Base-by-base conservation (phyloP, 1,284 basidiomycete species). In the Naganishia albida region DNA sequence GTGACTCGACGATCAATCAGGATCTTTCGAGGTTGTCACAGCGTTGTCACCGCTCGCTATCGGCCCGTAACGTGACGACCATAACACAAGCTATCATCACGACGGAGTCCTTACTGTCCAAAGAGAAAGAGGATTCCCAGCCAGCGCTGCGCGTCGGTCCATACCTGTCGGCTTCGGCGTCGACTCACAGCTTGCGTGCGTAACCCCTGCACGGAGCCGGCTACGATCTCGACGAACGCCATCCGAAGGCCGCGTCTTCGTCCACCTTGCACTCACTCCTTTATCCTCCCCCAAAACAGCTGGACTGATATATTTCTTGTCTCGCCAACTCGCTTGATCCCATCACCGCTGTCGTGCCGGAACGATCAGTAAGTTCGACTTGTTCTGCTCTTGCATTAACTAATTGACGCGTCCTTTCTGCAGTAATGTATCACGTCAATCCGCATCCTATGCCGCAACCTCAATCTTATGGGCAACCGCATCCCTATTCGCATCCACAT, bases 351-450 rank as follows among this genome's bases (percentile, higher is more conserved):
- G 15, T 48, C 18, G 26, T n/a, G n/a, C n/a, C n/a, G 34, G 39
- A 54, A 30, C 26, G 40, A 30, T 43, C 44, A 53, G 60, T 54
- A 53, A 53, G 60, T 46, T 20, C 49, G 10, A 18, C 20, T 1
- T 7, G 7, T 7, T 4, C 16, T 60, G 15, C 34, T 39, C 57
- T 23, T 25, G 3, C 6, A 16, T 25, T 38, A 20, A 13, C 46
- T 20, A n/a, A n/a, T 34, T 60, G 34, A 60, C 56, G 38, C 8
- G 20, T 50, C 10, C 38, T 7, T 56, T 23, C 23, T 4, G n/a
- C 44, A 64, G 51, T 38, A 20, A 60, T 60, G 57, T 60, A 60
- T 39, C 30, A 30, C 46, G 46, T 60, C 16, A 42, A 55, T 38
- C 20, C 40, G 6, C 62, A 63, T 28, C 52, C 52, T 25, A 16